These are phyloP conservation scores for Auriscalpium orientale DNA, from an alignment of 768 basidiomycete species.

Conservation along the genomic window DNA sequence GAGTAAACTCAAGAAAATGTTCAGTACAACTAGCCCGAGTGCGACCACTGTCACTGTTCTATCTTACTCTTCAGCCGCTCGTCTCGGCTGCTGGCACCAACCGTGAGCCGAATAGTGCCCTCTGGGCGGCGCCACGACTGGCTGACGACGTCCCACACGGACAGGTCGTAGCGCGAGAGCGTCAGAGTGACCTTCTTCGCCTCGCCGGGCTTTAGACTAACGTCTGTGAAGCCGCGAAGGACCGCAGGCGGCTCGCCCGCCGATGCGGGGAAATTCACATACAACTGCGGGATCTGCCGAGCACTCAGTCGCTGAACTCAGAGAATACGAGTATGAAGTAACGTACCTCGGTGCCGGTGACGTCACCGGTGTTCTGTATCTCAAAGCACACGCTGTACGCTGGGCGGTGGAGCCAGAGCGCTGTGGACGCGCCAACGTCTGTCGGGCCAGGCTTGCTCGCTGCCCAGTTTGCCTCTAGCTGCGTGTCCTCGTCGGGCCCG, in stretches of 20 bases:
- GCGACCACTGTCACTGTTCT: too few species aligned
- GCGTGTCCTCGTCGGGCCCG: conserved; percentile 27
- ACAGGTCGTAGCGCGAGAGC: conserved; percentile 17
- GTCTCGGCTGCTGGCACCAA: conserved; percentile 20
- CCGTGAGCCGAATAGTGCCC: conserved; percentile 23
- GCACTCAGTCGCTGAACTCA: background rate
- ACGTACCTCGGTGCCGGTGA: conserved; percentile 59
- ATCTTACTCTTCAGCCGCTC: conserved; percentile 3
- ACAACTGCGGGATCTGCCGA: conserved; percentile 62
- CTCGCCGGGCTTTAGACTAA: conserved; percentile 15
- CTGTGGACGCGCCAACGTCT: conserved; percentile 50
- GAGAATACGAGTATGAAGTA: background rate
- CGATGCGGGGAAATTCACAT: conserved; percentile 56
- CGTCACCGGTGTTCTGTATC: conserved; percentile 55
- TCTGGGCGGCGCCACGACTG: conserved; percentile 28
- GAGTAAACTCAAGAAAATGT: too few species aligned
- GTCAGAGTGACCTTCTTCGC: conserved; percentile 12
- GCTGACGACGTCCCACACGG: conserved; percentile 27
- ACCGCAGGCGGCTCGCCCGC: conserved; percentile 66
- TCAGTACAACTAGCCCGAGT: too few species aligned
- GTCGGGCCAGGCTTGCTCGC: conserved; percentile 47
- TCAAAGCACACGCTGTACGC: conserved; percentile 55
- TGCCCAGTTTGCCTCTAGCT: conserved; percentile 47
- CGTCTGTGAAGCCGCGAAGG: conserved; percentile 28
- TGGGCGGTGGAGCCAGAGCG: conserved; percentile 66